Evolutionary conservation across 805 yeast species (phyloP).

Genomic region (Scheffersomyces ergatensis): DNA sequence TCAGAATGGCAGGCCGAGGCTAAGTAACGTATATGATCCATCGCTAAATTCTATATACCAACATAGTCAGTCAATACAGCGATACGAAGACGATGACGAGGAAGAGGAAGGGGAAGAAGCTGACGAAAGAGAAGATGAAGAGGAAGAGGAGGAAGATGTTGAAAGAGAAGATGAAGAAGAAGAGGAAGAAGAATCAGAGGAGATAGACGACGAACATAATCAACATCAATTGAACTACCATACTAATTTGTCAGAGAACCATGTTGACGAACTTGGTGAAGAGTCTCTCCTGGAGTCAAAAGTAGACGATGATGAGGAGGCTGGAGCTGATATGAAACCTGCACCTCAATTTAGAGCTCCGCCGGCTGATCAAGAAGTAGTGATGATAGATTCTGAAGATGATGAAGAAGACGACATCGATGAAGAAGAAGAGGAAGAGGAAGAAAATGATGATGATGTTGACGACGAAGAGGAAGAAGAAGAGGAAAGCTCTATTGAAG

Average conservation of each 20-base stretch:
- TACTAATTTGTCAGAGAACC: too few relatives aligned
- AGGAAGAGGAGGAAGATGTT: constrained; percentile 2
- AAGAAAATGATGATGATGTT: constrained; percentile 5
- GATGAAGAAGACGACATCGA: constrained; percentile 6
- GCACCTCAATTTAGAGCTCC: too few relatives aligned
- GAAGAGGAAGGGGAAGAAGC: not conserved
- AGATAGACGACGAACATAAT: constrained; percentile 2
- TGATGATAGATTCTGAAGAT: not conserved
- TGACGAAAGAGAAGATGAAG: constrained; percentile 6
- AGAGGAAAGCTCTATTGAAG: constrained; percentile 5
- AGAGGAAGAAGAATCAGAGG: constrained; percentile 4
- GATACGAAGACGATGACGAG: constrained; percentile 1
- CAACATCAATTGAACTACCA: too few relatives aligned
- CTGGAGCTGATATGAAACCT: too few relatives aligned
- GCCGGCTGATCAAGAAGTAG: not conserved
- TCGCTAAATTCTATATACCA: too few relatives aligned
- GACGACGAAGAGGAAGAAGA: constrained; percentile 9
- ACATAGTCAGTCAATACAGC: too few relatives aligned
- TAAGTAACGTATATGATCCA: constrained; percentile 1
- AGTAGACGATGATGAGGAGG: too few relatives aligned
- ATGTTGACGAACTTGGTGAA: too few relatives aligned
- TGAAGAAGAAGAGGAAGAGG: not conserved
- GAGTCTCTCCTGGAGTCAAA: too few relatives aligned
- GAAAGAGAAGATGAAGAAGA: constrained; percentile 6
- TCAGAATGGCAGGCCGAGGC: constrained; percentile 8